Conservation (phyloP, 139 green algal species). For the Picochlorum sp. region DNA sequence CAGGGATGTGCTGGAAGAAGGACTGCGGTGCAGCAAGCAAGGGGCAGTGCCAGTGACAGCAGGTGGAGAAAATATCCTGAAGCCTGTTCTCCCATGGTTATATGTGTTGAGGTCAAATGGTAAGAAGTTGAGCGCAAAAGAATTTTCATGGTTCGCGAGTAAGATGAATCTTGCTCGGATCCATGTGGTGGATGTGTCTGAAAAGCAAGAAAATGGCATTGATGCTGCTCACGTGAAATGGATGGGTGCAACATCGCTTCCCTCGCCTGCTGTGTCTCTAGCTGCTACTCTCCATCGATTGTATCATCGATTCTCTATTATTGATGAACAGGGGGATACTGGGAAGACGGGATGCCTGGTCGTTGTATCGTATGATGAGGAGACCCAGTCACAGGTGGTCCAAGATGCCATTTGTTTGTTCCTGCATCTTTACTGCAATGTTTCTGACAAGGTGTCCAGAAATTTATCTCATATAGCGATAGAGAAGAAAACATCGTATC, state of each 20-base stretch:
- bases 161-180: neutral
- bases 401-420: too few relatives aligned
- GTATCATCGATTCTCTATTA: neutral
- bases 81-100: too few relatives aligned
- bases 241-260: neutral
- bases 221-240: neutral
- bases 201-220: neutral
- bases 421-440: too few relatives aligned
- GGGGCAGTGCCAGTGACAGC: neutral
- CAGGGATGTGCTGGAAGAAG: too few relatives aligned
- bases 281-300: slow-evolving; percentile 18
- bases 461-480: too few relatives aligned
- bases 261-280: neutral
- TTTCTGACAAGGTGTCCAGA: too few relatives aligned
- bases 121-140: too few relatives aligned
- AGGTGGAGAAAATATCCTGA: neutral
- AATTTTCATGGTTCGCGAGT: neutral
- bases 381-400: too few relatives aligned
- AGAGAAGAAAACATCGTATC: too few relatives aligned
- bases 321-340: neutral
- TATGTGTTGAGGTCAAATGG: too few relatives aligned
- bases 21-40: neutral
- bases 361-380: neutral
- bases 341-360: too few relatives aligned
- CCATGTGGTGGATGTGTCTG: slow-evolving; percentile 3